phyloP scores from a whole-genome alignment of 805 yeast genomes.

The Ogataea naganishii region DNA sequence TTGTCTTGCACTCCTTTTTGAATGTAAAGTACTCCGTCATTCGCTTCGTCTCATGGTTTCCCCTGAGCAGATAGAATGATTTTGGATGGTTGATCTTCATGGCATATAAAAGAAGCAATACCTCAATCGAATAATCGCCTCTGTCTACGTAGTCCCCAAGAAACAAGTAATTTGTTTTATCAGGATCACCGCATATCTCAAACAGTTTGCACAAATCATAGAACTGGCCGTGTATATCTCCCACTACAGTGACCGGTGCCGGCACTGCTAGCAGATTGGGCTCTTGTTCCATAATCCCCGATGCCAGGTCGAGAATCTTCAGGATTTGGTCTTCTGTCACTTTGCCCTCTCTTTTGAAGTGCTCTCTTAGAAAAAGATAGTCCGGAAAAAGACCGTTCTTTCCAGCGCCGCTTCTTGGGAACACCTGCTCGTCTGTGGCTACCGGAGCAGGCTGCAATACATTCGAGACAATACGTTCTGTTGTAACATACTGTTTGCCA shows the following conservation, averaged over 20 bases:
- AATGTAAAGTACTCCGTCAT: slow-evolving; percentile 92
- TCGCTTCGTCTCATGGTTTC: slow-evolving; percentile 92
- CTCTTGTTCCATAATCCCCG: slow-evolving; percentile 53
- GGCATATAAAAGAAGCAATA: slow-evolving; percentile 66
- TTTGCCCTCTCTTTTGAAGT: slow-evolving; percentile 75
- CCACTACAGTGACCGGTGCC: slow-evolving; percentile 93
- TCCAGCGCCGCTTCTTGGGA: no score
- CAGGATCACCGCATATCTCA: slow-evolving; percentile 89
- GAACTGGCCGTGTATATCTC: slow-evolving; percentile 96
- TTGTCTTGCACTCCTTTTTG: slow-evolving; percentile 82
- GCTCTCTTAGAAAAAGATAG: slow-evolving; percentile 60
- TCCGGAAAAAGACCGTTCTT: slow-evolving; percentile 56
- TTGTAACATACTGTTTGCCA: slow-evolving; percentile 43
- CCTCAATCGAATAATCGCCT: slow-evolving; percentile 87
- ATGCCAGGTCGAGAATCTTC: slow-evolving; percentile 55
- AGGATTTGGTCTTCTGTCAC: slow-evolving; percentile 62
- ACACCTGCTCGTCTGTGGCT: slow-evolving; percentile 68
- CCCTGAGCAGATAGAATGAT: slow-evolving; percentile 75
- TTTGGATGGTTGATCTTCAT: slow-evolving; percentile 69
- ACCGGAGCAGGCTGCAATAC: slow-evolving; percentile 61
- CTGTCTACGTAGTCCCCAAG: slow-evolving; percentile 95
- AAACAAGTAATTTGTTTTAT: slow-evolving; percentile 65
- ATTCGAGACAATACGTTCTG: slow-evolving; percentile 40
- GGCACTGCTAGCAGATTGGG: slow-evolving; percentile 74
- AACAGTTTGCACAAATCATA: slow-evolving; percentile 83